Evolutionary conservation across 2,329 filamentous ascomycete genomes (phyloP), one percentile per base, ranked within the genome.

Genomic region (Alternaria atra): DNA sequence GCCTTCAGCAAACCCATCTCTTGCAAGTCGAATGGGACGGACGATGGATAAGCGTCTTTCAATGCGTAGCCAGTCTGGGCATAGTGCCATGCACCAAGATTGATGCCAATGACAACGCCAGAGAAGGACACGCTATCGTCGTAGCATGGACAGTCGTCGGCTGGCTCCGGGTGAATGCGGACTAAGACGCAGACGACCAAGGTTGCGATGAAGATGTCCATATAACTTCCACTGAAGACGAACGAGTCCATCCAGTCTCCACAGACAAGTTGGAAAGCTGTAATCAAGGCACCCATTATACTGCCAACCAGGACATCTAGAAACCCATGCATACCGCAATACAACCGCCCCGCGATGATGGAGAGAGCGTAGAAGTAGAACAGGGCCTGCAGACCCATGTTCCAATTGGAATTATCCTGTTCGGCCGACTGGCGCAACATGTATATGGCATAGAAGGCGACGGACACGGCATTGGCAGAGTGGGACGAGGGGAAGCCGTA

Each of bases 241-340:
- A 89, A 94, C 17, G 84, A 80, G 67, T 97, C 92, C 60, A 96
- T 85, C 3, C 81, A 76, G 25, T 84, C 78, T 20, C 87, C 87
- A 57, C 81, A 87, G 6, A 80, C 66, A 61, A 86, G 85, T 69
- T 90, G 86, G 20, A 85, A 71, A 20, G 84, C 77, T 2, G 86
- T 86, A 35, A 91, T 84, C 6, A 86, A 79, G 10, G 89, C 90
- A 32, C 95, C 95, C 57, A 97, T 84, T 13, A 89, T 71, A 55
- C 90, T 92, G 6, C 95, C 95, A 58, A 95, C 79, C 13, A 95
- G 80, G 25, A 98, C 93, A 78, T 99, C 95, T 43, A 95, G 84
- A 80, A 98, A 97, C 10, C 95, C 95, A 80, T 99, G 95, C 95
- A 99, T 99, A 63, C 95, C 95, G 75, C 95, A 99, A 82, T 99